Percentiles rank a stretch among this genome's conserved stretches.
phyloP scores from a whole-genome alignment of 169 alveolate genomes.

The Eimeria zaria region DNA sequence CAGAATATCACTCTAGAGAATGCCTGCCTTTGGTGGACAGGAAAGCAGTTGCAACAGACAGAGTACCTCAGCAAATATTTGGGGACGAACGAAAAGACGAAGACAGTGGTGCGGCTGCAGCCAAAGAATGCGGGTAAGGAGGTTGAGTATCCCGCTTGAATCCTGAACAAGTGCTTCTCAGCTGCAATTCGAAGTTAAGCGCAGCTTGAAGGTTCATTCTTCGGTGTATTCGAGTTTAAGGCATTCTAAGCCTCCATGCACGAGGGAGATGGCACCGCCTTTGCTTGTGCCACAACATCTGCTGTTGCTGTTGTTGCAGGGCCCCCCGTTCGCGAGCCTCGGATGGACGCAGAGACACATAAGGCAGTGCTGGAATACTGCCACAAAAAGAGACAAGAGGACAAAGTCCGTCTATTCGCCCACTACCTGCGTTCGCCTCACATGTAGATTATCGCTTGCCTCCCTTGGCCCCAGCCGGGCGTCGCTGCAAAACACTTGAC shows the following conservation, averaged over 20 bases:
- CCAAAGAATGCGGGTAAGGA: slow-evolving; percentile 90
- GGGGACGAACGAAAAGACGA: slow-evolving; percentile 97
- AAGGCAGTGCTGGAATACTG: slow-evolving; percentile 97
- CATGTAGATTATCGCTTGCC: neutral
- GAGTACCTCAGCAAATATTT: slow-evolving; percentile 92
- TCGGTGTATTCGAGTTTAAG: neutral
- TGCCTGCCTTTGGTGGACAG: slow-evolving; percentile 98
- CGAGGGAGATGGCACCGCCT: neutral
- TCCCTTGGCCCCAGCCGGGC: neutral
- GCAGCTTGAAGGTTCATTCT: neutral
- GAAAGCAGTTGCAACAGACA: slow-evolving; percentile 96
- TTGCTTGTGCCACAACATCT: neutral
- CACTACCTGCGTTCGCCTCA: neutral
- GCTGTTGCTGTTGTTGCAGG: slow-evolving; percentile 86
- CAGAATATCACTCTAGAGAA: slow-evolving; percentile 91
- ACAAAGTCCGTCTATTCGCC: slow-evolving; percentile 87
- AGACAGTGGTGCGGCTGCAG: slow-evolving; percentile 95
- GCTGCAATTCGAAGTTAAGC: neutral
- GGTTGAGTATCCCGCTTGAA: neutral
- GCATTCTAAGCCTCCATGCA: neutral
- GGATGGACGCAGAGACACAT: slow-evolving; percentile 97
- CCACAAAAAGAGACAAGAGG: slow-evolving; percentile 96
- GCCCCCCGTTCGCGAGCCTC: slow-evolving; percentile 98
- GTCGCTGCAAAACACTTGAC: neutral
- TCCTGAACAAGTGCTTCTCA: neutral